Conservation (phyloP, 2,329 filamentous ascomycete genomes). For the Diaporthe aspalathi region DNA sequence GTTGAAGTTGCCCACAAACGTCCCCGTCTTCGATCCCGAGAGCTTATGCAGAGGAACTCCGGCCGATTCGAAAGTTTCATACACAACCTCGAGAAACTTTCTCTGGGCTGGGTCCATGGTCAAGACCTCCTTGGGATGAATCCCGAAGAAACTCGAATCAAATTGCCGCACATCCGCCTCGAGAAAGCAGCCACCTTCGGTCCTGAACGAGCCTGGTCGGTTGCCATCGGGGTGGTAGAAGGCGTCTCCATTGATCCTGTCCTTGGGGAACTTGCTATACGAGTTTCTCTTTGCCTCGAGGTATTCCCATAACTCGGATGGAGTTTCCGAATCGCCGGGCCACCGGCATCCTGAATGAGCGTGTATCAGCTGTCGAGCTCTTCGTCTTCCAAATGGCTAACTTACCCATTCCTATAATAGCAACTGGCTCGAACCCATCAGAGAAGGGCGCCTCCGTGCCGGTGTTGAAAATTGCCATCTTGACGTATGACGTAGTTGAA, state of each 20-base stretch:
- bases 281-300: neutral
- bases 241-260: neutral
- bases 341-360: neutral
- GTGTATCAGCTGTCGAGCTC: too few relatives aligned
- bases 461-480: too few relatives aligned
- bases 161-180: slow-evolving; percentile 44
- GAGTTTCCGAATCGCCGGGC: neutral
- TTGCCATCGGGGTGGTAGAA: neutral
- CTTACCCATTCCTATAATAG: neutral
- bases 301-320: neutral
- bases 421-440: neutral
- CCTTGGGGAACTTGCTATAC: neutral
- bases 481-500: too few relatives aligned
- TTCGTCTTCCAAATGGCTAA: too few relatives aligned
- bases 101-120: slow-evolving; percentile 49
- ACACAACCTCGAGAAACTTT: slow-evolving; percentile 50
- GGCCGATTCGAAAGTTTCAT: neutral
- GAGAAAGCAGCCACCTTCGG: slow-evolving; percentile 46
- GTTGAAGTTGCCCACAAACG: slow-evolving; percentile 26
- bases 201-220: neutral
- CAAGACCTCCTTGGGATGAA: slow-evolving; percentile 45
- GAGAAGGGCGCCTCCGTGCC: too few relatives aligned
- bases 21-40: neutral
- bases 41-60: neutral
- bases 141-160: slow-evolving; percentile 48